A percentile compares a stretch with the other conserved stretches of the same genome.
Evolutionary conservation across 2,329 filamentous ascomycete species (phyloP).

Genomic region (Trichoderma endophyticum): DNA sequence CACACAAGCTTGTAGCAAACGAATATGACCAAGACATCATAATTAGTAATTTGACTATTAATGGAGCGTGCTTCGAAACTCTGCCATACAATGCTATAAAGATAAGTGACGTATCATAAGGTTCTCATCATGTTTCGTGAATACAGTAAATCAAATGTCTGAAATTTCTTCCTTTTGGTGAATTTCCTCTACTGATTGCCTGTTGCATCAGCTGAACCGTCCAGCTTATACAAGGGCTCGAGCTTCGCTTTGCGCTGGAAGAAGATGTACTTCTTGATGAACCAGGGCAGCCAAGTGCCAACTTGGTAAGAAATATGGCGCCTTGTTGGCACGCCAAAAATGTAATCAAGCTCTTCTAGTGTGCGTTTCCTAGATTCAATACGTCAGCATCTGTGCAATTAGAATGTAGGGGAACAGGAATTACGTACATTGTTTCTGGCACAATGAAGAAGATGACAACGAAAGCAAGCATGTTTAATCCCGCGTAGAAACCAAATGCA

Average conservation of each 20-base stretch:
- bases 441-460: slow-evolving; percentile 62
- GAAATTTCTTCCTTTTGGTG: background rate
- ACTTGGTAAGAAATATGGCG: slow-evolving; percentile 35
- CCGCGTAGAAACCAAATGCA: slow-evolving; percentile 60
- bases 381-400: background rate
- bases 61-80: background rate
- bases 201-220: slow-evolving; percentile 9
- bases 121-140: background rate
- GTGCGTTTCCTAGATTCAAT: slow-evolving; percentile 29
- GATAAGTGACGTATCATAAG: background rate
- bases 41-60: background rate
- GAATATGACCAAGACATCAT: background rate
- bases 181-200: background rate
- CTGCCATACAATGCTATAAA: background rate
- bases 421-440: slow-evolving; percentile 48
- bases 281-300: slow-evolving; percentile 33
- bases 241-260: slow-evolving; percentile 28
- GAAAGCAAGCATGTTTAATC: slow-evolving; percentile 57
- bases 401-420: background rate
- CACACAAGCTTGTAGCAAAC: too few species aligned
- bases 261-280: slow-evolving; percentile 30
- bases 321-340: slow-evolving; percentile 36
- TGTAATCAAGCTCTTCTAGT: slow-evolving; percentile 40
- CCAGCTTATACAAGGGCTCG: slow-evolving; percentile 33
- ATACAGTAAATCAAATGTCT: background rate